Evolutionary conservation across 2,329 filamentous ascomycete genomes (phyloP), one percentile per base, ranked within the genome.

Genomic region (Pseudocercospora macadamiae): DNA sequence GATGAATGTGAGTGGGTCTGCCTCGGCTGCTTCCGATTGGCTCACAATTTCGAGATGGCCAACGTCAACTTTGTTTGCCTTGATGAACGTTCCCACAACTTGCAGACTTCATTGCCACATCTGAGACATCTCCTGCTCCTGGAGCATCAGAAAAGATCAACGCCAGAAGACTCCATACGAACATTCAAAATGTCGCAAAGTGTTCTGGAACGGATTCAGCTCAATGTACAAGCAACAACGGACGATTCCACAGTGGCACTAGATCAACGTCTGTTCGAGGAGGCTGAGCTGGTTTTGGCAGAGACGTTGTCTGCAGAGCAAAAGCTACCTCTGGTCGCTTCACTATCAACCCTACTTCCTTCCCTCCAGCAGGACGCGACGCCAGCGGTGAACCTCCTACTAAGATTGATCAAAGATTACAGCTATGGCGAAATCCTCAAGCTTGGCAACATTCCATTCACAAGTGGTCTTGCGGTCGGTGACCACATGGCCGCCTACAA

Each of bases 281-380:
- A 79, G 66, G 75, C 81, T 57, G 78, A 79, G 64, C 73, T 82
- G 26, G 76, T 79, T 39, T 70, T 78, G 54, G 71, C 73, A 44
- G 64, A 74, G 30, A 34, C 72, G 77, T 42, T 70, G 79, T 54
- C 73, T 72, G 12, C 62, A 47, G 47, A 64, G 2, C 59, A 67
- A 12, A 70, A 73, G 1, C 65, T 69, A 2, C 62, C 70, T 2
- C 68, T 80, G 7, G 74, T 79, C 34, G 56, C 73, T 14, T 77
- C 81, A 60, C 75, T 86, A 47, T 80, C 82, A 16, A 71, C 75
- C 47, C 73, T 85, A 8, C 71, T 86, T 16, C 79, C 80, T 7
- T 72, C 78, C 4, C 72, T 87, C 4, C 82, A 84, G 63, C 81
- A 86, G 70, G 83, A 86, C 62, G 84, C 84, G 8, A 77, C 79